Evolutionary conservation across 148 eudicot species (phyloP).

Genomic region (Salicornia ramosissima): DNA sequence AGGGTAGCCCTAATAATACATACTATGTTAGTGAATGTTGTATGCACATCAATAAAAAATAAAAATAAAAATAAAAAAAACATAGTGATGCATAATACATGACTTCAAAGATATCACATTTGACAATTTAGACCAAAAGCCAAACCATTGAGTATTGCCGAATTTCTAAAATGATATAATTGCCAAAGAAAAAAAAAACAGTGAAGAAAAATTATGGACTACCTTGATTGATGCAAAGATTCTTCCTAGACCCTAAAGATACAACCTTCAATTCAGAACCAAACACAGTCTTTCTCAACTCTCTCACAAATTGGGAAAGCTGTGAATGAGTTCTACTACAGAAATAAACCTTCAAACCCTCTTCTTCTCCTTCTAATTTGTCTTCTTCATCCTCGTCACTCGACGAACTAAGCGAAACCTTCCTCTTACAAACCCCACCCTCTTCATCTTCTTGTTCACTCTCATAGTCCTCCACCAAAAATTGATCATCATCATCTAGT

Average conservation of each 20-base stretch:
- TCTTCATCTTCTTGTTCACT: conserved; percentile 58
- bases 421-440: conserved; percentile 53
- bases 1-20: not conserved
- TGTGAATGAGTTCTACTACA: conserved; percentile 97
- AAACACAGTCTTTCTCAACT: conserved; percentile 83
- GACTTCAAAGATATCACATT: too few relatives aligned
- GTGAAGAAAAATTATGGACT: not conserved
- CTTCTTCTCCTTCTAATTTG: conserved; percentile 28
- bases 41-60: not conserved
- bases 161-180: too few relatives aligned
- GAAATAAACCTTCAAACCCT: conserved; percentile 61
- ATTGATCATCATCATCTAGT: conserved; percentile 56
- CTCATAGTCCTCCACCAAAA: conserved; percentile 82
- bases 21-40: too few relatives aligned
- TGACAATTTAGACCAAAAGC: too few relatives aligned
- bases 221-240: conserved; percentile 91
- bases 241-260: conserved; percentile 89
- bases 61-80: too few relatives aligned
- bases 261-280: conserved; percentile 75
- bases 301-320: conserved; percentile 86
- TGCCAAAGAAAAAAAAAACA: not conserved
- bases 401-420: conserved; percentile 52
- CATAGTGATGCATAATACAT: not conserved
- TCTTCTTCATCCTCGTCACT: conserved; percentile 49
- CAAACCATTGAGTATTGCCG: too few relatives aligned